Percentiles rank a stretch among this genome's conserved stretches.
Conservation (phyloP, 2,329 filamentous ascomycete genomes). For the Teratosphaeria gauchensis region DNA sequence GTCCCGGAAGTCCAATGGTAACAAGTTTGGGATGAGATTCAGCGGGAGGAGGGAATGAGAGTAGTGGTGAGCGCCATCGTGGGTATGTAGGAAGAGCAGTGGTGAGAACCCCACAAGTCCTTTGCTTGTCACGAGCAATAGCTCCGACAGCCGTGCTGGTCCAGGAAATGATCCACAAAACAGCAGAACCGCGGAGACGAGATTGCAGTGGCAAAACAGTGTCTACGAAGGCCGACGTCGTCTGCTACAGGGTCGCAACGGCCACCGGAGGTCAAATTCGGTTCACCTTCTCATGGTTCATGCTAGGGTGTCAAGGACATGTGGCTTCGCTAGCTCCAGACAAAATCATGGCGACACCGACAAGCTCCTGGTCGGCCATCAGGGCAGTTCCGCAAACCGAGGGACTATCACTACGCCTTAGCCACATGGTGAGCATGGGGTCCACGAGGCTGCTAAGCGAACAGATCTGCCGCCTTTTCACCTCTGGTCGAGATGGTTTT, state of each 20-base stretch:
- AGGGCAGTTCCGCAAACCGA: background rate
- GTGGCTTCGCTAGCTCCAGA: background rate
- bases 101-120: background rate
- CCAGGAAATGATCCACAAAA: background rate
- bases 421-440: background rate
- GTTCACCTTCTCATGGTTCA: background rate
- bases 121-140: background rate
- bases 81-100: background rate
- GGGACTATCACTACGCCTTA: background rate
- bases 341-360: background rate
- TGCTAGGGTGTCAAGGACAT: background rate
- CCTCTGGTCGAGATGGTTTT: background rate
- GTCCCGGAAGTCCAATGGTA: background rate
- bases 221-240: background rate
- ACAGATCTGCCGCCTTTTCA: background rate
- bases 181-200: background rate
- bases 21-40: background rate
- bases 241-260: background rate
- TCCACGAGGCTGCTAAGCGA: constrained; percentile 1
- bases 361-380: background rate
- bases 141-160: background rate
- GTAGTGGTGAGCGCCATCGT: background rate
- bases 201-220: constrained; percentile 1
- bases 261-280: background rate
- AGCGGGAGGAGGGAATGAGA: background rate